Evolutionary conservation across 2,329 filamentous ascomycete species (phyloP).

Genomic region (Fusarium sp.): DNA sequence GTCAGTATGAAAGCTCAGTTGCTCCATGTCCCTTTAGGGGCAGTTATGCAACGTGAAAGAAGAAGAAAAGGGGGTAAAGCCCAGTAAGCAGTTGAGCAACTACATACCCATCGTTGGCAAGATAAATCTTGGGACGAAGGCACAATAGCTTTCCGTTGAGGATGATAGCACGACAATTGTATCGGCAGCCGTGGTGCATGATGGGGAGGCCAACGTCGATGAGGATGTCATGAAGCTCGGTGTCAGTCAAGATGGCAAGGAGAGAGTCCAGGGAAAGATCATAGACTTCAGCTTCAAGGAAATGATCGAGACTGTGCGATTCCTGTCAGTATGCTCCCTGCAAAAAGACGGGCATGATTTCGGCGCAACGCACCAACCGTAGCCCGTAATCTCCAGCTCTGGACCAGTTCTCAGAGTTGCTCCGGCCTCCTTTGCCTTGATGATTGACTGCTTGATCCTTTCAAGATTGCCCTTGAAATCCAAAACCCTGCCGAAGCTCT

Average conservation of each 20-base stretch:
- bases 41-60: too few species aligned
- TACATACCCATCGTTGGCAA: constrained; percentile 70
- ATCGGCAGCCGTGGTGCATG: constrained; percentile 51
- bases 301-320: constrained; percentile 67
- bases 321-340: background rate
- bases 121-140: constrained; percentile 75
- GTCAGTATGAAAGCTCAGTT: background rate
- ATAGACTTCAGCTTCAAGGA: constrained; percentile 57
- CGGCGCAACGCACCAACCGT: constrained; percentile 36
- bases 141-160: constrained; percentile 72
- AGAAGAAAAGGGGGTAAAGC: too few species aligned
- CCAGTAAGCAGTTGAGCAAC: background rate
- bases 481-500: constrained; percentile 38
- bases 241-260: constrained; percentile 46
- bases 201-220: constrained; percentile 52
- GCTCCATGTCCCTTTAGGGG: too few species aligned
- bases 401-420: constrained; percentile 70
- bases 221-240: constrained; percentile 50
- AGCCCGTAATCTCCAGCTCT: constrained; percentile 57
- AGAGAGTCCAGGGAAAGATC: constrained; percentile 48
- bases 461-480: constrained; percentile 61
- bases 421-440: constrained; percentile 65
- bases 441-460: constrained; percentile 59
- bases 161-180: constrained; percentile 51
- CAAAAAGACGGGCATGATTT: too few species aligned